Base-by-base conservation (phyloP, 2,329 filamentous ascomycete genomes). In the Sporothrix variecibatus region DNA sequence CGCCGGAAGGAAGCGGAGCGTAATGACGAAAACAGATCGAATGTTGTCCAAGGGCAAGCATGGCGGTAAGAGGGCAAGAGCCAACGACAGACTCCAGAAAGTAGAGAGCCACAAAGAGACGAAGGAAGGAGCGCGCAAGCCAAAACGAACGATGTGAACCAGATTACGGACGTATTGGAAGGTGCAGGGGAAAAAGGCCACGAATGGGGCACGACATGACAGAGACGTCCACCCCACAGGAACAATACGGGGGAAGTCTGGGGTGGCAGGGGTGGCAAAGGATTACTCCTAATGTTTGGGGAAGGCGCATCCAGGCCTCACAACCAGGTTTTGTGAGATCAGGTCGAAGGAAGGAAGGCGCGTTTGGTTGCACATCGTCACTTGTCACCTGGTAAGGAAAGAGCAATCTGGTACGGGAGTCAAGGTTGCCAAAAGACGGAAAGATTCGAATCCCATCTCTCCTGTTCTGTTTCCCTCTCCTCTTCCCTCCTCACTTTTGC, bases 261-360 rank as follows among this genome's bases (percentile, higher is more conserved):
- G 67, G 46, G 67, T 69, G 67, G 67, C 46, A 68, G n/a, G n/a
- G n/a, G n/a, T n/a, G n/a, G n/a, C n/a, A 56, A 69, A 26, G 5
- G 20, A 58, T 46, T 23, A 15, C n/a, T 49, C 67, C 26, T 26
- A 28, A 53, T 56, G 49, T 53, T 71, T 62, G 69, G 53, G 53
- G 69, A 34, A 71, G 69, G n/a, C 53, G 40, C 64, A 49, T 28
- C 64, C 40, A 67, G 64, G 62, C 62, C 64, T 49, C 43, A 8
- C 43, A 69, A 23, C 43, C 65, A 34, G 26, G 65, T 53, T 69
- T 28, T 67, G 62, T 17, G 23, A 28, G 38, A 23, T 17, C 9
- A 67, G 38, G 62, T 28, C 11, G 38, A 23, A 40, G 43, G 38
- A 43, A 65, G n/a, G 60, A 46, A 67, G n/a, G 26, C 15, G 43